phyloP scores from a whole-genome alignment of 345 rosid species.

The Populus tremula region DNA sequence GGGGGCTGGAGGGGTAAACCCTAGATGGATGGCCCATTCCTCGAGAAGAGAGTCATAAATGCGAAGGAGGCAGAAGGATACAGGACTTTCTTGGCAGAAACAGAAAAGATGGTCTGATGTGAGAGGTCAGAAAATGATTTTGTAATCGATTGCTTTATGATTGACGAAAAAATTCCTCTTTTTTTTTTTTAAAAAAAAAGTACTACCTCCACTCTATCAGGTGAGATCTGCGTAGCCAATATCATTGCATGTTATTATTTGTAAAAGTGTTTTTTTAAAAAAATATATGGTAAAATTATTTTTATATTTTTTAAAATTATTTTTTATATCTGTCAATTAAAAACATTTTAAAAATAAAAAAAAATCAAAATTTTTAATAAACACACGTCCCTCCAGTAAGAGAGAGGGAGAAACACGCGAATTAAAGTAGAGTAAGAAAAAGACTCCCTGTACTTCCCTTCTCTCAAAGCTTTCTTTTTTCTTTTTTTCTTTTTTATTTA shows the following conservation, averaged over 20 bases:
- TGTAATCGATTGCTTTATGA: constrained; percentile 59
- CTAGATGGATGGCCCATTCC: constrained; percentile 30
- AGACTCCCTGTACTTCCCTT: background rate
- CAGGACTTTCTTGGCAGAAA: constrained; percentile 25
- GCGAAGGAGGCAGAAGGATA: constrained; percentile 14
- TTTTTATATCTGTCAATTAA: no score
- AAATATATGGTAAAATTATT: no score
- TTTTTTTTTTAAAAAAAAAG: background rate
- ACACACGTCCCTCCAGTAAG: background rate
- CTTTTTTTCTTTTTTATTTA: background rate
- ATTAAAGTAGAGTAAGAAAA: background rate
- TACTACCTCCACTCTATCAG: background rate
- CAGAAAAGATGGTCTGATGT: constrained; percentile 30
- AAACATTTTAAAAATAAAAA: no score
- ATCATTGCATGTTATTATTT: no score
- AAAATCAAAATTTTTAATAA: no score
- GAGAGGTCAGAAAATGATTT: constrained; percentile 42
- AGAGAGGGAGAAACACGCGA: background rate
- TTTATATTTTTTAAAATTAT: no score
- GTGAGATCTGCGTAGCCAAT: no score
- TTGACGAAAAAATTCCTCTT: constrained; percentile 17
- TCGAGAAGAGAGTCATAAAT: constrained; percentile 33
- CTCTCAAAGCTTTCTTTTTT: constrained; percentile 7
- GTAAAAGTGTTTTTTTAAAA: no score
- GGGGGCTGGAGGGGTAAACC: constrained; percentile 17